Conservation (phyloP, 2,329 filamentous ascomycete genomes). For the Calonectria pteridis region DNA sequence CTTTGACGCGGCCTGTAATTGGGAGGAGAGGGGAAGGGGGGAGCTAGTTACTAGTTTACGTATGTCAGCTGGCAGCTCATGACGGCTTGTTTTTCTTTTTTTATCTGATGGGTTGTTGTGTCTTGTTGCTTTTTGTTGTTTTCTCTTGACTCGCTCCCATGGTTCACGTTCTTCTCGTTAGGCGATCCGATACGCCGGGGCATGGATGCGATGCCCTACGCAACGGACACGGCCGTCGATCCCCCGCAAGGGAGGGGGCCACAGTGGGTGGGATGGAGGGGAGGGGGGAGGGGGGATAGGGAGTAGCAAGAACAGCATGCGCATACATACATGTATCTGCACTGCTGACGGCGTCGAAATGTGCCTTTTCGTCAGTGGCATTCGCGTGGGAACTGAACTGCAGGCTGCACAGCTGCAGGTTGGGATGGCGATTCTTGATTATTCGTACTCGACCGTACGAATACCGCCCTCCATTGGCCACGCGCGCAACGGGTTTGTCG, state of each 20-base stretch:
- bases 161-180: constrained; percentile 10
- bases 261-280: neutral
- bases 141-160: neutral
- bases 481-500: neutral
- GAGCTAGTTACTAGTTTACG: neutral
- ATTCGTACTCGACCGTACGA: constrained; percentile 17
- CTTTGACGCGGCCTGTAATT: neutral
- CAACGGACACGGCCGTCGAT: constrained; percentile 11
- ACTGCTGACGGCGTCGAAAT: constrained; percentile 4
- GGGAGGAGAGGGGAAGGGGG: neutral
- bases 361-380: neutral
- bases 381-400: neutral
- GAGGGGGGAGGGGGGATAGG: neutral
- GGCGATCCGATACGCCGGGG: constrained; percentile 14
- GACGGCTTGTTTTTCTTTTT: constrained; percentile 1
- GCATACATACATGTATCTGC: neutral
- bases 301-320: neutral
- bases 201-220: constrained; percentile 9
- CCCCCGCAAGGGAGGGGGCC: constrained; percentile 11
- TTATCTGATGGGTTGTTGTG: neutral
- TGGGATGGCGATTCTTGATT: constrained; percentile 1
- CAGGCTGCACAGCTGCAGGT: neutral
- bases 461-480: neutral
- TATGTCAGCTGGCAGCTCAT: constrained; percentile 5
- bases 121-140: neutral